Percentiles rank a stretch among this genome's conserved stretches.
phyloP scores from a whole-genome alignment of 345 rosid genomes.

The Euphorbia pulcherrima region DNA sequence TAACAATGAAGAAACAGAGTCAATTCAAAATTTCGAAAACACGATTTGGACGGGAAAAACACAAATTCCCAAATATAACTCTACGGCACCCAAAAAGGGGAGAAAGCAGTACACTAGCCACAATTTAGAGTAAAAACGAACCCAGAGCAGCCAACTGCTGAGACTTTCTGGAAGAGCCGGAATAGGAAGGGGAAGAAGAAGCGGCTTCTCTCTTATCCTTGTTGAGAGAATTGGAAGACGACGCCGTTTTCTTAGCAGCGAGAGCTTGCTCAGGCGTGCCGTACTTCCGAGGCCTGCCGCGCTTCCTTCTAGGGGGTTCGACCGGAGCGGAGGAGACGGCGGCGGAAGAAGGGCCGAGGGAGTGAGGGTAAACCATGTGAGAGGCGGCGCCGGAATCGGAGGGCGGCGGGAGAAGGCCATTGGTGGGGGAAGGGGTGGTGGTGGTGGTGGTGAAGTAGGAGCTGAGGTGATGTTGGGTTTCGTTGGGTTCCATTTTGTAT shows the following conservation, averaged over 20 bases:
- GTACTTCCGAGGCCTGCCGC: conserved; percentile 95
- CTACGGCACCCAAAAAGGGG: neutral
- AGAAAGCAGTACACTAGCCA: neutral
- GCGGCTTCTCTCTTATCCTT: conserved; percentile 11
- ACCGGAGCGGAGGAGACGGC: conserved; percentile 47
- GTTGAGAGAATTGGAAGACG: conserved; percentile 11
- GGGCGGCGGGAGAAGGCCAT: conserved; percentile 52
- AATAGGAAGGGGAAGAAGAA: conserved; percentile 15
- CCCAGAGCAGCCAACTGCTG: conserved; percentile 22
- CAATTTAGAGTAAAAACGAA: neutral
- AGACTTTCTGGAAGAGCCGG: conserved; percentile 19
- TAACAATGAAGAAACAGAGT: neutral
- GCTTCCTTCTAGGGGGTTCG: conserved; percentile 65
- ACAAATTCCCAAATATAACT: neutral
- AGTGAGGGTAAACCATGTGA: conserved; percentile 52
- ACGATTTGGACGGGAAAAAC: neutral
- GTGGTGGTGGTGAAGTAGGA: conserved; percentile 41
- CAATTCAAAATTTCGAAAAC: neutral
- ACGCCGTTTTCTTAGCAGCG: conserved; percentile 79
- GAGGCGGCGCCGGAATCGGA: conserved; percentile 17
- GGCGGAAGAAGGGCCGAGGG: conserved; percentile 46
- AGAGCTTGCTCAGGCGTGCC: conserved; percentile 87
- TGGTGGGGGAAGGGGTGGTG: conserved; percentile 45
- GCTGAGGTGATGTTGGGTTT: conserved; percentile 44
- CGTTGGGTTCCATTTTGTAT: conserved; percentile 58